Percentiles rank a stretch among this genome's conserved stretches.
phyloP scores from a whole-genome alignment of 768 basidiomycete species.

The Leccinum uliginosum region DNA sequence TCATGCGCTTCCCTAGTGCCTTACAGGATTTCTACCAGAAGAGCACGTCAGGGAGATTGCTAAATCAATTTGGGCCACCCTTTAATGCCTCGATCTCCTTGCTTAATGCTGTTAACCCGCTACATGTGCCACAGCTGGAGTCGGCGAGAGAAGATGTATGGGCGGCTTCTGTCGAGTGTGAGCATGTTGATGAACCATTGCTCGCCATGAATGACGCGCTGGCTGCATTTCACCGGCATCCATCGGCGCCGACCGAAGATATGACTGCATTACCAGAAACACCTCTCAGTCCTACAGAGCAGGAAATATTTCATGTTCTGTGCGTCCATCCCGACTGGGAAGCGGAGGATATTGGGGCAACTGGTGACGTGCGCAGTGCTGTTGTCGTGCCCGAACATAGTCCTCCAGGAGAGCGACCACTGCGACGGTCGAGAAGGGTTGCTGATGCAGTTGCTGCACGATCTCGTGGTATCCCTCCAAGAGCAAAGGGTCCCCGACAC shows the following conservation, averaged over 20 bases:
- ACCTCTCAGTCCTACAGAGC: constrained; percentile 65
- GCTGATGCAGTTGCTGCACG: constrained; percentile 54
- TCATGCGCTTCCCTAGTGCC: constrained; percentile 58
- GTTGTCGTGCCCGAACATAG: background rate
- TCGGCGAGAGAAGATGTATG: constrained; percentile 14
- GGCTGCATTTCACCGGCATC: constrained; percentile 23
- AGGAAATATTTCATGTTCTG: constrained; percentile 64
- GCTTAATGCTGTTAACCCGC: background rate
- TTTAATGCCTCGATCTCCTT: constrained; percentile 44
- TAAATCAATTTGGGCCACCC: constrained; percentile 62
- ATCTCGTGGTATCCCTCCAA: constrained; percentile 37
- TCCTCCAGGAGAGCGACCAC: constrained; percentile 9
- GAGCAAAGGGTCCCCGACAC: constrained; percentile 25
- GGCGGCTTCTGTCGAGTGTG: constrained; percentile 18
- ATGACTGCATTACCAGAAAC: constrained; percentile 20
- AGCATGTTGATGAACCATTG: constrained; percentile 20
- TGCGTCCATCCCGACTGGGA: constrained; percentile 57
- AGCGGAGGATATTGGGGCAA: constrained; percentile 29
- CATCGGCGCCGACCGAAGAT: constrained; percentile 13
- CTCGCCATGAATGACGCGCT: constrained; percentile 27
- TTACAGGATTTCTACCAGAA: constrained; percentile 54
- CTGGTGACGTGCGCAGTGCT: constrained; percentile 12
- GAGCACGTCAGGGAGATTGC: constrained; percentile 42
- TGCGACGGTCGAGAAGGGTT: constrained; percentile 60
- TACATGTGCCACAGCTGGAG: constrained; percentile 1